Evolutionary conservation across 371 early-diverging fungal genomes (phyloP).

Genomic region (Zychaea mexicana): DNA sequence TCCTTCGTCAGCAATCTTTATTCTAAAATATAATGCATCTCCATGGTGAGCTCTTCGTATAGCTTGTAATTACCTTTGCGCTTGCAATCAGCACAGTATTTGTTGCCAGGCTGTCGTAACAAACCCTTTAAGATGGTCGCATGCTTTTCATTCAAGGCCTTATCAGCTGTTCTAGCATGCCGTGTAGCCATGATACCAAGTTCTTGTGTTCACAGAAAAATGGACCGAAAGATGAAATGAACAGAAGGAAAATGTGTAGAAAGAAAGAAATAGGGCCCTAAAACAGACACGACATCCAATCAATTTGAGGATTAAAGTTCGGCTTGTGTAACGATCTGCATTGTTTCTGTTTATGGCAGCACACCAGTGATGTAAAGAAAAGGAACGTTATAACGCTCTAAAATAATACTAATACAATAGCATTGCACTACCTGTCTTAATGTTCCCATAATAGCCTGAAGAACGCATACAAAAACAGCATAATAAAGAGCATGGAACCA

Average conservation of each 20-base stretch:
- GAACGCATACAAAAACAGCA: no score
- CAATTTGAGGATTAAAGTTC: background rate
- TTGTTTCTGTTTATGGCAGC: background rate
- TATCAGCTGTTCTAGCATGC: conserved; percentile 72
- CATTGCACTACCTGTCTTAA: no score
- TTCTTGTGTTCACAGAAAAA: background rate
- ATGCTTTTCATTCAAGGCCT: conserved; percentile 72
- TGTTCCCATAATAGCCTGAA: no score
- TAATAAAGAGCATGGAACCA: no score
- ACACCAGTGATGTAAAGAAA: no score
- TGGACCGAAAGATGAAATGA: background rate
- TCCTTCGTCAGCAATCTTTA: background rate
- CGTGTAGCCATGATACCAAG: conserved; percentile 68
- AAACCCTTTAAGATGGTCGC: conserved; percentile 71
- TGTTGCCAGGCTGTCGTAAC: conserved; percentile 71
- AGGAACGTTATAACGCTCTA: no score
- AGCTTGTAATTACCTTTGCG: conserved; percentile 60
- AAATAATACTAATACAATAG: no score
- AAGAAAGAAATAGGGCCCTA: background rate
- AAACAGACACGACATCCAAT: background rate
- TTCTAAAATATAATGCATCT: background rate
- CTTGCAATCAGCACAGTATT: conserved; percentile 82
- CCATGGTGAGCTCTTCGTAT: background rate
- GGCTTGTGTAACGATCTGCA: background rate
- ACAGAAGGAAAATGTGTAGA: background rate